These are phyloP conservation scores for Elaeis guineensis DNA, from an alignment of 176 grass and related monocot genomes.

Conservation along the genomic window DNA sequence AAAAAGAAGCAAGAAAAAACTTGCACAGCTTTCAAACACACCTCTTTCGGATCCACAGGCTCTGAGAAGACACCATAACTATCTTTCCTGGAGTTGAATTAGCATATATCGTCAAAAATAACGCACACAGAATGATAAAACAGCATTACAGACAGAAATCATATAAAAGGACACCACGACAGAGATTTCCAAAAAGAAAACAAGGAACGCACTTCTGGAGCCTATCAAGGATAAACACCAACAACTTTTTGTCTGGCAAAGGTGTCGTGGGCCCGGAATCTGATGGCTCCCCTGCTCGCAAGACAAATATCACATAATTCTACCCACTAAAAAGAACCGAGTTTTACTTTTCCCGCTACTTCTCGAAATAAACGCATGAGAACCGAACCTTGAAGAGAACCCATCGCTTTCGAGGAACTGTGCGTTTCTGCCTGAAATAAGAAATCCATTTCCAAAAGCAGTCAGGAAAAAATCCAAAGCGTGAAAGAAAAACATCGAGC, in stretches of 20 bases:
- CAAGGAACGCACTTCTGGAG: constrained; percentile 41
- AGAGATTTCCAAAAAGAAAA: constrained; percentile 9
- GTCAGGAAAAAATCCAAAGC: neutral
- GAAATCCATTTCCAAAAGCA: neutral
- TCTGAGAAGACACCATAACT: constrained; percentile 39
- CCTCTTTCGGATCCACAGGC: constrained; percentile 45
- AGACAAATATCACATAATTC: constrained; percentile 4
- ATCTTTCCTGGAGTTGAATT: constrained; percentile 29
- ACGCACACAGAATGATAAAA: neutral
- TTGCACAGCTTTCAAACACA: neutral
- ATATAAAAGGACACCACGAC: neutral
- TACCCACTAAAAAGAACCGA: constrained; percentile 1
- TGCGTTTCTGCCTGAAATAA: constrained; percentile 23
- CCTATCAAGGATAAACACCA: constrained; percentile 46
- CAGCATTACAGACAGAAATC: neutral
- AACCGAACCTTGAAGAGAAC: constrained; percentile 33
- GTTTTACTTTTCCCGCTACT: neutral
- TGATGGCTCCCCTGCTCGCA: constrained; percentile 24
- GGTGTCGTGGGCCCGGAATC: constrained; percentile 26
- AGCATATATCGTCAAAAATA: neutral
- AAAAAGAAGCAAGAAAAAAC: no score
- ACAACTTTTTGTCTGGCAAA: constrained; percentile 37
- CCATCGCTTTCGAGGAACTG: constrained; percentile 26
- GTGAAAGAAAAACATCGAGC: neutral
- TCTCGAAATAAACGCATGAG: constrained; percentile 2